These are phyloP conservation scores for Nakazawaea wyomingensis DNA, from an alignment of 805 yeast species.

Conservation along the genomic window DNA sequence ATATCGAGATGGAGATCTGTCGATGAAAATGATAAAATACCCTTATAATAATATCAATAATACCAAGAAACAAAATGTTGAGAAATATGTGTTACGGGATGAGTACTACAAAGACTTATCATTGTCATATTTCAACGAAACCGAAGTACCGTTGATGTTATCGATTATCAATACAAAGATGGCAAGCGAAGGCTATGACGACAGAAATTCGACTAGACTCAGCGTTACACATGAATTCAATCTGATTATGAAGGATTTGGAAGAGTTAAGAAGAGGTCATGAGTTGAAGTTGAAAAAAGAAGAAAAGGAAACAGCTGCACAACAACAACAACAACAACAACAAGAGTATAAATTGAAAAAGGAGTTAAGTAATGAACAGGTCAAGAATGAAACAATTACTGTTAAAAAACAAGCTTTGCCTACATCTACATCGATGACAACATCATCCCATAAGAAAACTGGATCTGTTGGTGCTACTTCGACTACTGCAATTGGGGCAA, in stretches of 20 bases:
- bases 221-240: background rate
- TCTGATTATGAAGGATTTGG: background rate
- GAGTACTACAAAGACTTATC: slow-evolving; percentile 24
- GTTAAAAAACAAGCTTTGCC: background rate
- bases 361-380: background rate
- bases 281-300: slow-evolving; percentile 1
- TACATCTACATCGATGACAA: background rate
- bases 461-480: too few species aligned
- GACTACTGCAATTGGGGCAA: too few species aligned
- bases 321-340: background rate
- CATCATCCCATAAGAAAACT: background rate
- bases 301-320: background rate
- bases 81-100: slow-evolving; percentile 31
- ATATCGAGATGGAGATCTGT: slow-evolving; percentile 13
- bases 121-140: background rate
- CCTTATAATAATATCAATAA: slow-evolving; percentile 18
- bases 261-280: background rate
- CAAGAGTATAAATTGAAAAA: background rate
- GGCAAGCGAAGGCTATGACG: slow-evolving; percentile 3
- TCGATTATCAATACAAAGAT: background rate
- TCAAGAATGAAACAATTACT: background rate
- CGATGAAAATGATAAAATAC: slow-evolving; percentile 20
- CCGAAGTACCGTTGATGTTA: background rate
- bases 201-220: background rate
- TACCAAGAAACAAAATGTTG: slow-evolving; percentile 18